Base-by-base conservation (phyloP, 768 basidiomycete genomes). In the Asterophora parasitica region DNA sequence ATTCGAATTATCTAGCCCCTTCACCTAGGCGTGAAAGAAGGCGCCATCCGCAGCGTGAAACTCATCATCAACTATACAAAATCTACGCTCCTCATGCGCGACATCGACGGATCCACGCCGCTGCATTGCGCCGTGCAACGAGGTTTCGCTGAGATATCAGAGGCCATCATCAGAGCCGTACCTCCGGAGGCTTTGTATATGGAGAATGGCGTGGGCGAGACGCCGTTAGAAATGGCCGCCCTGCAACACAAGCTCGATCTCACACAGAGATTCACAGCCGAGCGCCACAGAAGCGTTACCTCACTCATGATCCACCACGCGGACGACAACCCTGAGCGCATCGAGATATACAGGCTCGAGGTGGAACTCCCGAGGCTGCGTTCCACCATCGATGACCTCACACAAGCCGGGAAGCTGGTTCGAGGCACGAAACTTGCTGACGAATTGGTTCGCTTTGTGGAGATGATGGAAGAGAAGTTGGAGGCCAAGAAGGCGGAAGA, bases 201-300 rank as follows among this genome's bases (percentile, higher is more conserved):
- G 32, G 82, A 84, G 58, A 75, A 83, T 49, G 72, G 69, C 15
- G 72, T 76, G 12, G 77, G 75, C 2, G 65, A 72, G 44, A 72
- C 71, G 1, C 63, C 71, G 1, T 46, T 71, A 8, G 77, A 77
- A 44, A 66, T 72, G 33, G 61, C 62, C 1, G 46, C 39, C 1
- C 60, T 70, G 1, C 53, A 60, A 36, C 62, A 68, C 31, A 54
- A 67, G 6, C 49, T 61, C 13, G 10, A 51, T n/a, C 56, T 61
- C 4, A 55, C 65, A 11, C 35, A 34, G 19, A 17, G 8, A 28
- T 48, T 41, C 28, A 54, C 23, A 9, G 34, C 36, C n/a, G 49
- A 30, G 23, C 13, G 33, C 32, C 34, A 11, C 10, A 5, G 1
- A 10, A 6, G 44, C 12, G 13, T 11, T 0, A 23, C 16, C 30